phyloP scores from a whole-genome alignment of 1,139 yeast genomes.

The Hansenula lynferdii region DNA sequence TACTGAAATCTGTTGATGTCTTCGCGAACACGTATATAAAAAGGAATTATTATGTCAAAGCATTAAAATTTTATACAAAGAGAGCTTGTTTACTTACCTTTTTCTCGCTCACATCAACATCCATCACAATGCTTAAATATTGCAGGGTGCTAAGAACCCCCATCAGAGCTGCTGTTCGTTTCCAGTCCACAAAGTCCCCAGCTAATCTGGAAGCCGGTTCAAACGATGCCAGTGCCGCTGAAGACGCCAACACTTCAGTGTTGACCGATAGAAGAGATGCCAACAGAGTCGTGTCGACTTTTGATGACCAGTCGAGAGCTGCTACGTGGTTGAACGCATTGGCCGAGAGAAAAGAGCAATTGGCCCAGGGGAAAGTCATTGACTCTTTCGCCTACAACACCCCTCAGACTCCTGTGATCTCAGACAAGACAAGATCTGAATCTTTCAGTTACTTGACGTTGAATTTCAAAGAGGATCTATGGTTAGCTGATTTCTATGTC shows the following conservation, averaged over 20 bases:
- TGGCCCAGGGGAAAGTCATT: constrained; percentile 63
- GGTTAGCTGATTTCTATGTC: constrained; percentile 82
- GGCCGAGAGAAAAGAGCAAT: constrained; percentile 65
- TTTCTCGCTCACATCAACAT: too few species aligned
- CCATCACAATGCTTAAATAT: not conserved
- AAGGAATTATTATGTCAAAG: too few species aligned
- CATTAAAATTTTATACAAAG: too few species aligned
- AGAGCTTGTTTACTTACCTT: too few species aligned
- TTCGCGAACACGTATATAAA: too few species aligned
- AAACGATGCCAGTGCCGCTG: constrained; percentile 35
- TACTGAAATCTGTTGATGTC: too few species aligned
- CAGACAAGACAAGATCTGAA: constrained; percentile 70
- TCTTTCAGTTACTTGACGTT: constrained; percentile 69
- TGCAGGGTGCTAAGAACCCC: not conserved
- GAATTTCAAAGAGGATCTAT: constrained; percentile 80
- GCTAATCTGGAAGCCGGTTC: constrained; percentile 13
- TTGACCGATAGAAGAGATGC: constrained; percentile 45
- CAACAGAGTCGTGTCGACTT: constrained; percentile 25
- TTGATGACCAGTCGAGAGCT: constrained; percentile 33
- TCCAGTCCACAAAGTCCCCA: constrained; percentile 3
- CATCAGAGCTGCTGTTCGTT: not conserved
- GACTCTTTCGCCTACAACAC: constrained; percentile 69
- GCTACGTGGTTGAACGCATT: constrained; percentile 86
- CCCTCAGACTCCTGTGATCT: constrained; percentile 66
- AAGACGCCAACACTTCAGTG: constrained; percentile 65